Evolutionary conservation across 495 filamentous ascomycete species (phyloP), one percentile per base, ranked within the genome.

Genomic region (Massariosphaeria phaeospora): DNA sequence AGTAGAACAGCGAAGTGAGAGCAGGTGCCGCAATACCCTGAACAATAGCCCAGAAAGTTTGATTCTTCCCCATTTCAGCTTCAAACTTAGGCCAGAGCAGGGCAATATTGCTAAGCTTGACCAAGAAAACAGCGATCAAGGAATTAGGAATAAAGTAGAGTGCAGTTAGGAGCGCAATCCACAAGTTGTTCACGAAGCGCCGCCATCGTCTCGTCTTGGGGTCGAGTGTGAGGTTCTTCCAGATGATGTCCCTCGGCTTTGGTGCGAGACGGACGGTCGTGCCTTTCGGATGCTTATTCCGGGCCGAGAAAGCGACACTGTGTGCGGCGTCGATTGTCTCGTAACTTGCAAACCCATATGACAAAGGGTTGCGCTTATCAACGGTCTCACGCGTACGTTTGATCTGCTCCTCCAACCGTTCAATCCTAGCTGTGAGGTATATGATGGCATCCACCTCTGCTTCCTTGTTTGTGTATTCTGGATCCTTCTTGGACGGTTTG

Each of bases 81-180:
- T 84, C 71, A 67, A 98, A 98, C 1, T 66, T 80, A 1, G 72
- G 74, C 93, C 93, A 98, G 21, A 98, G 80, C 8, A 75, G 69
- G 6, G 85, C 89, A 43, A 96, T 63, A 65, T 95, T 90, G 36
- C 69, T 70, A 64, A 98, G 70, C 68, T 94, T 89, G 57, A 91
- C 83, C 34, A 98, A 66, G 70, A 98, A 98, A 46, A 97, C 83
- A 48, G 93, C 88, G 57, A 96, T 97, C 68, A 97, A 73, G 39
- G 88, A 88, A 76, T 97, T 98, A 57, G 91, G 93, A n/a, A 78
- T 88, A 57, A 95, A 82, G 83, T 88, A 98, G n/a, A 93, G 61
- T 6, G 95, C 25, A 0, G 93, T 97, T 55, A 98, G 72, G 5
- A 87, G 58, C 25, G 79, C 70, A 20, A 96, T 84, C 86, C 91